Conservation (phyloP, 2,329 filamentous ascomycete species). For the Fonsecaea multimorphosa region DNA sequence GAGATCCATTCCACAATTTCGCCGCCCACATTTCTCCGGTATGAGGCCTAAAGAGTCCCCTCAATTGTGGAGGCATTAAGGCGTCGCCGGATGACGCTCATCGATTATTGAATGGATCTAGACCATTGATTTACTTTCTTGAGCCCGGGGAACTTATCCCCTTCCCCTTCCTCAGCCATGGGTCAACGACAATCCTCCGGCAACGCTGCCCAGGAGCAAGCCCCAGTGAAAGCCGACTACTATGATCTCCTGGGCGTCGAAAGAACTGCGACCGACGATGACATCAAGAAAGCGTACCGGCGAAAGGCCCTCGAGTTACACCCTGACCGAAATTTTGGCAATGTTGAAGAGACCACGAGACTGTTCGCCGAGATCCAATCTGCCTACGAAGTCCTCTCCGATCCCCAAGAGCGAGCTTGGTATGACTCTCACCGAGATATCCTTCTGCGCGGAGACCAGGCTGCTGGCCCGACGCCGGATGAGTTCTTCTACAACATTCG, state of each 20-base stretch:
- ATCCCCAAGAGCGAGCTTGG: conserved; percentile 94
- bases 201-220: conserved; percentile 35
- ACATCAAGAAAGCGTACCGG: conserved; percentile 95
- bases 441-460: conserved; percentile 72
- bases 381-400: conserved; percentile 94
- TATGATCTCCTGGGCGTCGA: conserved; percentile 83
- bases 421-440: conserved; percentile 93
- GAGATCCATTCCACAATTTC: conserved; percentile 7
- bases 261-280: conserved; percentile 75
- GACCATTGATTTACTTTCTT: background rate
- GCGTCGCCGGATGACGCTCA: background rate
- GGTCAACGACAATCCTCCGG: conserved; percentile 53
- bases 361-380: conserved; percentile 91
- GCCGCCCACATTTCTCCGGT: background rate
- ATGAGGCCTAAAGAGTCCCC: background rate
- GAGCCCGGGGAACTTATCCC: background rate
- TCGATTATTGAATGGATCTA: conserved; percentile 5
- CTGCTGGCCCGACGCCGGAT: conserved; percentile 51
- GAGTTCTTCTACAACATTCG: conserved; percentile 72
- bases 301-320: conserved; percentile 90
- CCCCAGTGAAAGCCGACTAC: conserved; percentile 48
- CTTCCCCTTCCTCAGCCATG: conserved; percentile 41
- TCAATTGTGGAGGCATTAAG: background rate
- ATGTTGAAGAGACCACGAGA: conserved; percentile 80
- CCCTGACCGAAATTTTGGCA: conserved; percentile 89